phyloP scores from a whole-genome alignment of 768 basidiomycete genomes.

The Obba rivulosa region DNA sequence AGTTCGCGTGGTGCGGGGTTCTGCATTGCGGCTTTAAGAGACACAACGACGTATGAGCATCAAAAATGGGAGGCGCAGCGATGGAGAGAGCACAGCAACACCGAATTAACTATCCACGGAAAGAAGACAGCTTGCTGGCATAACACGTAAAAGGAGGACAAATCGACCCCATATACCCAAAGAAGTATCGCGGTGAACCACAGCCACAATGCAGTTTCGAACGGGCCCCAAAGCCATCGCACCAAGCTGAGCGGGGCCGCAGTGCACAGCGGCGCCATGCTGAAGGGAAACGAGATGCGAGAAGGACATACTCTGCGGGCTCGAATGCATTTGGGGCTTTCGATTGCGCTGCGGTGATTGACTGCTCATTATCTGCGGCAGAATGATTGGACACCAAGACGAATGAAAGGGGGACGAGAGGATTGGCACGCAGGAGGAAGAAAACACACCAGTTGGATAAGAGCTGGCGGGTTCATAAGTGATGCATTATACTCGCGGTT shows the following conservation, averaged over 20 bases:
- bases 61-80: not conserved
- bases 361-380: slow-evolving; percentile 43
- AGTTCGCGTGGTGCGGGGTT: slow-evolving; percentile 35
- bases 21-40: slow-evolving; percentile 23
- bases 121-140: not conserved
- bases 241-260: not conserved
- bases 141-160: not conserved
- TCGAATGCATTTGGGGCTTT: slow-evolving; percentile 43
- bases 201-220: not conserved
- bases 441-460: slow-evolving; percentile 24
- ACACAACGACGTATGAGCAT: slow-evolving; percentile 14
- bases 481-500: slow-evolving; percentile 47
- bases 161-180: not conserved
- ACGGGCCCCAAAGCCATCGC: not conserved
- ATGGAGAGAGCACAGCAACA: too few species aligned
- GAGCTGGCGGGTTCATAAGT: slow-evolving; percentile 25
- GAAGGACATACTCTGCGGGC: slow-evolving; percentile 41
- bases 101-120: too few species aligned
- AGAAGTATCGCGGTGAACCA: too few species aligned
- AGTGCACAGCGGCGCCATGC: not conserved
- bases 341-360: slow-evolving; percentile 56
- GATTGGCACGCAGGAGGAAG: slow-evolving; percentile 24
- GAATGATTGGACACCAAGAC: slow-evolving; percentile 16
- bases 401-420: slow-evolving; percentile 18
- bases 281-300: slow-evolving; percentile 11